Percentiles rank a stretch among this genome's conserved stretches.
Conservation (phyloP, 192 early-diverging fungal genomes). For the Entomortierella parvispora region DNA sequence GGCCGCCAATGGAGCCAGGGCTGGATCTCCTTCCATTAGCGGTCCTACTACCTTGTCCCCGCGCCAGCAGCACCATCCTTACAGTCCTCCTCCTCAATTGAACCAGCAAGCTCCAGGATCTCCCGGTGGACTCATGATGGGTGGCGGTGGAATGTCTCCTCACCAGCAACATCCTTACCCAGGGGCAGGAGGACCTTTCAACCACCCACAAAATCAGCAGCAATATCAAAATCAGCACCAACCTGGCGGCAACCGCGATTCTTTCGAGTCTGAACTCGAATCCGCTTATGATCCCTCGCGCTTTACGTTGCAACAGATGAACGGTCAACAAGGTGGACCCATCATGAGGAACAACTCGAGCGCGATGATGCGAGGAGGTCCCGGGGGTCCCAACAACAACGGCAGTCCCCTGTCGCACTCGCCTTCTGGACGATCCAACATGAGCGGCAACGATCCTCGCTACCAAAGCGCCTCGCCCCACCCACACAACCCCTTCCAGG, state of each 20-base stretch:
- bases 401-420: slow-evolving; percentile 2
- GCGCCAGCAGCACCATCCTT: slow-evolving; percentile 26
- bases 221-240: slow-evolving; percentile 23
- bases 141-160: neutral
- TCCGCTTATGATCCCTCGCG: slow-evolving; percentile 37
- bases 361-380: slow-evolving; percentile 27
- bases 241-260: slow-evolving; percentile 13
- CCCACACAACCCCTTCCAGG: slow-evolving; percentile 40
- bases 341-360: slow-evolving; percentile 37
- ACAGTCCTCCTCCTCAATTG: slow-evolving; percentile 29
- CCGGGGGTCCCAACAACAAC: neutral
- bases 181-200: neutral
- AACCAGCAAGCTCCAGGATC: slow-evolving; percentile 2
- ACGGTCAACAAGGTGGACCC: slow-evolving; percentile 7
- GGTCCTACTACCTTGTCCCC: slow-evolving; percentile 1
- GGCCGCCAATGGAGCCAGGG: neutral
- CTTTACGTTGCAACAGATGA: slow-evolving; percentile 4
- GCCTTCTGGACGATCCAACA: slow-evolving; percentile 14
- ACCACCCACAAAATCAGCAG: slow-evolving; percentile 1
- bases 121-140: too few species aligned
- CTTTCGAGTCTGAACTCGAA: slow-evolving; percentile 35
- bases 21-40: too few species aligned
- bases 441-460: slow-evolving; percentile 15
- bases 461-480: slow-evolving; percentile 8
- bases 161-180: slow-evolving; percentile 11